phyloP scores from a whole-genome alignment of 805 yeast species.

The Lachancea fermentati region DNA sequence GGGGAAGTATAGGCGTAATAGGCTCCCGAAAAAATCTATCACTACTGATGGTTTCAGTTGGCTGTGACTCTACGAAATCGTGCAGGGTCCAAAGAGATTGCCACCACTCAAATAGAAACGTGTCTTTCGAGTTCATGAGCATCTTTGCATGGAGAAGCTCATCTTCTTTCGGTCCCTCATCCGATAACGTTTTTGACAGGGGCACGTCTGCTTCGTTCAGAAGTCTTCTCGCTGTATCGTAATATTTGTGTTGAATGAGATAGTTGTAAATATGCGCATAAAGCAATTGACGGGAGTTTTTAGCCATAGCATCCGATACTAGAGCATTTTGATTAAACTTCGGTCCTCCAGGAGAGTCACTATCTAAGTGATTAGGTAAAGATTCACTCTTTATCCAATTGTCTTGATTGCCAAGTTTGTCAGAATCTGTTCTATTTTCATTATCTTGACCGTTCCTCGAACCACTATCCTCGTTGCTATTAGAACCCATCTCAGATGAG shows the following conservation, averaged over 20 bases:
- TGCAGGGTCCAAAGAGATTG: constrained; percentile 45
- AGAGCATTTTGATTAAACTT: constrained; percentile 14
- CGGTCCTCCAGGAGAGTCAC: too few species aligned
- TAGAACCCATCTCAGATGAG: too few species aligned
- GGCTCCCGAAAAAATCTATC: constrained; percentile 13
- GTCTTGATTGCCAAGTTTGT: too few species aligned
- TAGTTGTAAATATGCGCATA: constrained; percentile 50
- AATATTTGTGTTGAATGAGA: constrained; percentile 40
- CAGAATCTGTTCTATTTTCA: too few species aligned
- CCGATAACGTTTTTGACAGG: constrained; percentile 16
- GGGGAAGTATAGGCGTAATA: constrained; percentile 18
- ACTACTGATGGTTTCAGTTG: constrained; percentile 22
- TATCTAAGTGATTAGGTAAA: too few species aligned
- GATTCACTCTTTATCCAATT: too few species aligned
- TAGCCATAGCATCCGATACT: constrained; percentile 42
- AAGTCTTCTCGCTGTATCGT: constrained; percentile 46
- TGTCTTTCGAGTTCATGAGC: constrained; percentile 40
- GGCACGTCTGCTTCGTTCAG: constrained; percentile 43
- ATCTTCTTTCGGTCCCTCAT: constrained; percentile 11
- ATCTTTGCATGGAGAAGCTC: constrained; percentile 33
- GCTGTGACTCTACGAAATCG: constrained; percentile 36
- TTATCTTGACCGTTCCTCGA: too few species aligned
- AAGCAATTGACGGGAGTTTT: constrained; percentile 44
- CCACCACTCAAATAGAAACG: constrained; percentile 56
- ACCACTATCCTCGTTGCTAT: too few species aligned